Evolutionary conservation across 345 rosid species (phyloP).

Genomic region (Populus pruinosa): DNA sequence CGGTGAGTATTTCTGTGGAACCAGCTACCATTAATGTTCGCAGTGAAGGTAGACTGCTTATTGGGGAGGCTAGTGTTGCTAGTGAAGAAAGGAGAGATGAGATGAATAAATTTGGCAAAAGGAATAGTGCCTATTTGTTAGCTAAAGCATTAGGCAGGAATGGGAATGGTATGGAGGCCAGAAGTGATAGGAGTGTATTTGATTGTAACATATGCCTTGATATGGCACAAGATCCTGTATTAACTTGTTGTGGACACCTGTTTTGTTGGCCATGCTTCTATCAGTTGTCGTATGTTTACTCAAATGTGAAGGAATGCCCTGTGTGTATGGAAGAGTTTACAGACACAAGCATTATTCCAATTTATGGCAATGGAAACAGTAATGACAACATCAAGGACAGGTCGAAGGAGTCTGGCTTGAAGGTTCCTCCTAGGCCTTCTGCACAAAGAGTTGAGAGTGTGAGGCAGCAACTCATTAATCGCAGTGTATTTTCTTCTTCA

Average conservation of each 20-base stretch:
- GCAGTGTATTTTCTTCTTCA: conserved; percentile 22
- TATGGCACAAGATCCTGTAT: conserved; percentile 21
- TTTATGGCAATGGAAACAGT: conserved; percentile 47
- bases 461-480: conserved; percentile 44
- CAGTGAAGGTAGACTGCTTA: conserved; percentile 2
- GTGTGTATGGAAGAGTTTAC: conserved; percentile 50
- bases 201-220: conserved; percentile 28
- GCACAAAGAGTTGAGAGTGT: conserved; percentile 51
- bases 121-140: conserved; percentile 26
- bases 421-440: conserved; percentile 51
- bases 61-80: conserved; percentile 16
- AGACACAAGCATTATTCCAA: conserved; percentile 47
- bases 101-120: conserved; percentile 20
- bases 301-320: conserved; percentile 25
- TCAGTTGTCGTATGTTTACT: conserved; percentile 9
- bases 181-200: conserved; percentile 21
- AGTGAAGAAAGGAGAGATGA: conserved; percentile 28
- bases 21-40: conserved; percentile 20
- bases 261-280: conserved; percentile 32
- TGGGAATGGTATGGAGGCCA: conserved; percentile 13
- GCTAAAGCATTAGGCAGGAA: conserved; percentile 47
- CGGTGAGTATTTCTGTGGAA: conserved; percentile 17
- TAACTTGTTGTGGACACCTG: conserved; percentile 27
- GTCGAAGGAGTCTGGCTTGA: conserved; percentile 33
- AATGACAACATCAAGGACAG: conserved; percentile 13